These are phyloP conservation scores for Sanguinoderma infundibulare DNA, from an alignment of 1,284 basidiomycete genomes.

Conservation along the genomic window DNA sequence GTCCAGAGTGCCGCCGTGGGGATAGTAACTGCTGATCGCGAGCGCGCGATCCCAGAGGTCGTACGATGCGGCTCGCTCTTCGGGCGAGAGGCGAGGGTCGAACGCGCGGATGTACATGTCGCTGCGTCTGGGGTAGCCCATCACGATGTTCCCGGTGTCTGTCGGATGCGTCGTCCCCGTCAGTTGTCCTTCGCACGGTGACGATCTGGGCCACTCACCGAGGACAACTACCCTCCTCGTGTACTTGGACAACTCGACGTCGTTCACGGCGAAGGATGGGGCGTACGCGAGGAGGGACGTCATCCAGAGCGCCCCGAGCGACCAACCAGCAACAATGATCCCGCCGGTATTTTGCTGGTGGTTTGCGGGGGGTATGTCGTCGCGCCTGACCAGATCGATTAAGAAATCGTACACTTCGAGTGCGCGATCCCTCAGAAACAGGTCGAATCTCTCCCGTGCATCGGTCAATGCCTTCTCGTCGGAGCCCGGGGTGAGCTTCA, in stretches of 20 bases:
- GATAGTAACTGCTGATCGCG: slow-evolving; percentile 20
- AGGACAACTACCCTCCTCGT: slow-evolving; percentile 7
- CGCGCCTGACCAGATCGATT: slow-evolving; percentile 24
- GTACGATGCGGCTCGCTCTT: neutral
- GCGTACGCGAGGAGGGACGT: slow-evolving; percentile 15
- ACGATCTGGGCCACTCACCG: too few species aligned
- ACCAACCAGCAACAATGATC: slow-evolving; percentile 4
- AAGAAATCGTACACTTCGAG: slow-evolving; percentile 24
- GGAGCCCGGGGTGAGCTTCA: neutral
- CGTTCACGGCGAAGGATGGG: slow-evolving; percentile 10
- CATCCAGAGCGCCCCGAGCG: slow-evolving; percentile 12
- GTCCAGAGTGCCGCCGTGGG: slow-evolving; percentile 24
- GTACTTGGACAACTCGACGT: slow-evolving; percentile 15
- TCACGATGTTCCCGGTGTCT: neutral
- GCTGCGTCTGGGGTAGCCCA: neutral
- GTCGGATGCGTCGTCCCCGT: too few species aligned
- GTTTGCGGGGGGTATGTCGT: slow-evolving; percentile 20
- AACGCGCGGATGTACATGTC: neutral
- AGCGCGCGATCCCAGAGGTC: slow-evolving; percentile 1
- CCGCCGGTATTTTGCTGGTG: neutral
- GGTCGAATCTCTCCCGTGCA: slow-evolving; percentile 10
- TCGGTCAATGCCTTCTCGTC: neutral
- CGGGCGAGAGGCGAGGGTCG: neutral
- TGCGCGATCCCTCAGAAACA: slow-evolving; percentile 17
- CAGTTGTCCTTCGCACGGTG: too few species aligned